A percentile compares a stretch with the other conserved stretches of the same genome.
phyloP scores from a whole-genome alignment of 352 stramenopile species.

The Pythium graminicola region DNA sequence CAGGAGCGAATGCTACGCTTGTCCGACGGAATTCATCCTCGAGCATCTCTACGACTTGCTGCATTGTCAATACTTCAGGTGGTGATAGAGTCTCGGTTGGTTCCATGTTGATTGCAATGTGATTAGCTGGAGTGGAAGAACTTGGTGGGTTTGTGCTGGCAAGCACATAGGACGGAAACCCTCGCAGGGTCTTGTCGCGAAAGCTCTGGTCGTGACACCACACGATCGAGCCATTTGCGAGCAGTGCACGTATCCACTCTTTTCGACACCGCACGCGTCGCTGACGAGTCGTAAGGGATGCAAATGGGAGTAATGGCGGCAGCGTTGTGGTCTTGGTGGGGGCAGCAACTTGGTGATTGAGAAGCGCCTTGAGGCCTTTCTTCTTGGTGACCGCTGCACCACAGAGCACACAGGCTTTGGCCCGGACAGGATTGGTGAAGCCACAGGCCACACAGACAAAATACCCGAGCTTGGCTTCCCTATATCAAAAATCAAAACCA shows the following conservation, averaged over 20 bases:
- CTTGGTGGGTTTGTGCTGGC: too few relatives aligned
- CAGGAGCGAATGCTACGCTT: too few relatives aligned
- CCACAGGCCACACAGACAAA: not conserved
- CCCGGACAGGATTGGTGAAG: constrained; percentile 1
- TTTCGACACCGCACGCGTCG: constrained; percentile 2
- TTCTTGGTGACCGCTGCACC: not conserved
- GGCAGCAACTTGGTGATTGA: too few relatives aligned
- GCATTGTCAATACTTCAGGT: too few relatives aligned
- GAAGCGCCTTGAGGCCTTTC: not conserved
- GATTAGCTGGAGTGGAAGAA: too few relatives aligned
- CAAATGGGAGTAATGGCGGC: too few relatives aligned
- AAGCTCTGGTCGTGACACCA: not conserved
- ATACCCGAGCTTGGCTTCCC: constrained; percentile 1
- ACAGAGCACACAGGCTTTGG: not conserved
- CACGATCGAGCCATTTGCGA: not conserved
- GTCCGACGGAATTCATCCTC: too few relatives aligned
- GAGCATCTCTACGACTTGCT: too few relatives aligned
- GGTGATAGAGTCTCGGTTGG: too few relatives aligned
- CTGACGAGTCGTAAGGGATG: constrained; percentile 8
- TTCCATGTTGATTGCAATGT: too few relatives aligned
- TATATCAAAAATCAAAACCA: not conserved
- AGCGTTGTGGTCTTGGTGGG: too few relatives aligned
- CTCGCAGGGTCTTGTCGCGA: not conserved
- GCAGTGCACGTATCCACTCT: not conserved
- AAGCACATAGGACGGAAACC: not conserved